These are phyloP conservation scores for Neurospora sp. DNA, from an alignment of 2,329 filamentous ascomycete species.

Conservation along the genomic window DNA sequence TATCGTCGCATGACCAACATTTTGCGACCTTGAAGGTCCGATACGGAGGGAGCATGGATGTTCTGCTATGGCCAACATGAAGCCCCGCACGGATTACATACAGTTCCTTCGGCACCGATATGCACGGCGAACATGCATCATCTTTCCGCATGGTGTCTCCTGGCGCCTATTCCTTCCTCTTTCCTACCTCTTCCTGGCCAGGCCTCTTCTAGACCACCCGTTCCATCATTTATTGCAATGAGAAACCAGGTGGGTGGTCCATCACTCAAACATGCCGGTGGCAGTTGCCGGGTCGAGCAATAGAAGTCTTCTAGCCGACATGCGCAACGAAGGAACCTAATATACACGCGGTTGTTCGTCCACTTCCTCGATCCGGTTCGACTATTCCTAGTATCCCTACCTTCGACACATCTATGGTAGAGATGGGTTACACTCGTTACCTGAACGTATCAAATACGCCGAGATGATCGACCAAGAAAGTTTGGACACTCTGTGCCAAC, in stretches of 20 bases:
- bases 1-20: not conserved
- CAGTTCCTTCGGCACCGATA: not conserved
- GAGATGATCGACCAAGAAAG: not conserved
- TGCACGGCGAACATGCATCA: not conserved
- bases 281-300: not conserved
- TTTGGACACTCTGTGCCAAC: not conserved
- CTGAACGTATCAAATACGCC: not conserved
- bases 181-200: not conserved
- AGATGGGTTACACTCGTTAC: not conserved
- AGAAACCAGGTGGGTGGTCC: not conserved
- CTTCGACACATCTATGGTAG: not conserved
- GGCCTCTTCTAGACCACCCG: not conserved
- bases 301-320: not conserved
- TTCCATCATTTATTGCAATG: not conserved
- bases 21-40: not conserved
- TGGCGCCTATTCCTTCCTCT: not conserved
- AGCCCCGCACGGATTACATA: not conserved
- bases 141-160: not conserved
- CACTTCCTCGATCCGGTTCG: not conserved
- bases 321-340: not conserved
- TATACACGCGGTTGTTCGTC: not conserved
- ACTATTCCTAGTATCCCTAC: not conserved
- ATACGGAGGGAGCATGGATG: not conserved
- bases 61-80: not conserved
- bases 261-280: not conserved